These are phyloP conservation scores for Cryphonectria radicalis DNA, from an alignment of 2,329 filamentous ascomycete genomes.

Conservation along the genomic window DNA sequence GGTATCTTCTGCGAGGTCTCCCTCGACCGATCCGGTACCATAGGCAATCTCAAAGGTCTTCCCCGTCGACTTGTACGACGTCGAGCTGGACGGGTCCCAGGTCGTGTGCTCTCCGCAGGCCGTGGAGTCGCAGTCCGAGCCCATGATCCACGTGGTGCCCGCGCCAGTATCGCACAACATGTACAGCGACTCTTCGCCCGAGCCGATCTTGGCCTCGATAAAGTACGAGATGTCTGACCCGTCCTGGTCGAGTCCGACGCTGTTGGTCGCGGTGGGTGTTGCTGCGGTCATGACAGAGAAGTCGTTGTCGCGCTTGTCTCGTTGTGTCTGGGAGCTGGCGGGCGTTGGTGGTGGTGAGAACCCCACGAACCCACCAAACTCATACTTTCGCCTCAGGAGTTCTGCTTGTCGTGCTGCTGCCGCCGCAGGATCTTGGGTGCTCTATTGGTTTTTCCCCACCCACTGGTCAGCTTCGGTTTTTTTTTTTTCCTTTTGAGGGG, in stretches of 20 bases:
- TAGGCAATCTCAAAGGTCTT: slow-evolving; percentile 71
- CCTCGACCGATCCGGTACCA: slow-evolving; percentile 75
- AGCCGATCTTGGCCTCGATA: slow-evolving; percentile 60
- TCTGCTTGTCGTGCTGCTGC: slow-evolving; percentile 45
- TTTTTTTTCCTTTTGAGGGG: too few species aligned
- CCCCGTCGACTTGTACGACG: slow-evolving; percentile 58
- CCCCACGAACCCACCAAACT: slow-evolving; percentile 42
- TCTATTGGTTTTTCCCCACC: not conserved
- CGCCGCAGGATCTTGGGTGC: slow-evolving; percentile 33
- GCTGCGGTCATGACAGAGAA: slow-evolving; percentile 53
- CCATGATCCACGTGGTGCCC: slow-evolving; percentile 84
- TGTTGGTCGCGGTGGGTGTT: slow-evolving; percentile 50
- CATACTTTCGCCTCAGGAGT: slow-evolving; percentile 48
- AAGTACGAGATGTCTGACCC: slow-evolving; percentile 71
- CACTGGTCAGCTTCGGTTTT: not conserved
- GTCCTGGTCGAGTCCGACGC: slow-evolving; percentile 64
- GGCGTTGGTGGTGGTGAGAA: slow-evolving; percentile 31
- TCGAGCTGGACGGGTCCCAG: slow-evolving; percentile 70
- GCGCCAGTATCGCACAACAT: slow-evolving; percentile 71
- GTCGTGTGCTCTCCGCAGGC: slow-evolving; percentile 73
- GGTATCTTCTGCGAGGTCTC: slow-evolving; percentile 68
- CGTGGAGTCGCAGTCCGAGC: slow-evolving; percentile 65
- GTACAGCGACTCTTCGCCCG: slow-evolving; percentile 56
- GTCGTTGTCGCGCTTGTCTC: slow-evolving; percentile 48
- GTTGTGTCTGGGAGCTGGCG: slow-evolving; percentile 32